Evolutionary conservation across 2,329 filamentous ascomycete species (phyloP), one percentile per base, ranked within the genome.

Genomic region (Didymella arachidicola): DNA sequence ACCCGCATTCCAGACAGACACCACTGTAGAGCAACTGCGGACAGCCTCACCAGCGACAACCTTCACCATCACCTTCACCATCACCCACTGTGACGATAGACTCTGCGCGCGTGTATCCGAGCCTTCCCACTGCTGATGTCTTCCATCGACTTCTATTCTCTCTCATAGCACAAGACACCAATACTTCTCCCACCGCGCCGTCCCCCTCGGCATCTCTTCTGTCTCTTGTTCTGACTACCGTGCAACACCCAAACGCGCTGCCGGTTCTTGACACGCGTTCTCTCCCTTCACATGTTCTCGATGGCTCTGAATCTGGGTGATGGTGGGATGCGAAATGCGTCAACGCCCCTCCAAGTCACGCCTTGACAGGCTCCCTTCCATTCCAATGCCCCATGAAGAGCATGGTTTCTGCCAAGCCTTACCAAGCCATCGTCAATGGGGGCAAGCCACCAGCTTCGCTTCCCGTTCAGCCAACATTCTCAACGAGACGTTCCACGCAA

Each of bases 401-500:
- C 29, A 68, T 67, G 61, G 63, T 56, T 25, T 36, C 39, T 49
- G 64, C 66, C 69, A 69, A 69, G 66, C 61, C 18, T 56, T 59
- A 47, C 42, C 60, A 25, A 59, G 48, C 61, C 53, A 63, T 60
- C 56, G 57, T 60, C 52, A 59, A 61, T 61, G 51, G 41, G 50
- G 55, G 43, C 53, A 59, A 56, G 56, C 62, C 62, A 61, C 49
- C 59, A 55, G 60, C 51, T 61, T 63, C 62, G 68, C 63, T 68
- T 60, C 61, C 63, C 58, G 51, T 53, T 49, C 19, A 48, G 12
- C 48, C 58, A 65, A 52, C 63, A 71, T 71, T 73, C 68, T 69
- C 63, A 59, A 63, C 56, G 46, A 47, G 32, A 50, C 52, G 67
- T 68, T 65, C 62, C 64, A 72, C 67, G 63, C 63, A 72, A 71